Conservation (phyloP, 768 basidiomycete species). For the Agrocybe pediades region DNA sequence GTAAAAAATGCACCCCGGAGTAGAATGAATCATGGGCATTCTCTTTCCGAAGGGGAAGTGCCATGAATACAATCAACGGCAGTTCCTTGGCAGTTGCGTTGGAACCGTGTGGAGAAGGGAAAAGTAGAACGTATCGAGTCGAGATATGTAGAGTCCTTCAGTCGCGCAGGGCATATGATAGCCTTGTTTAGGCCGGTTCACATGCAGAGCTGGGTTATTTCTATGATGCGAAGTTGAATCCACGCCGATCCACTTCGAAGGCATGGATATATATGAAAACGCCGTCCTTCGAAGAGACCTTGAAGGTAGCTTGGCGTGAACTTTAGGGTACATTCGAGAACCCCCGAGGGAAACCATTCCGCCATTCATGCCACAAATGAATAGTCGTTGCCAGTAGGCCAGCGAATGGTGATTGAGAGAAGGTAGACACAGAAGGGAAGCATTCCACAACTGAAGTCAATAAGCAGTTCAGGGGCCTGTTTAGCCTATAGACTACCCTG, state of each 20-base stretch:
- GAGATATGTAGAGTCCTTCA: background rate
- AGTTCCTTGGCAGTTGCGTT: background rate
- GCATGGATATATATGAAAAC: background rate
- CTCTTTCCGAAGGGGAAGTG: background rate
- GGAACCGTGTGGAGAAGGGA: background rate
- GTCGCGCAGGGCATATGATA: background rate
- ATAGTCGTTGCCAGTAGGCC: no score
- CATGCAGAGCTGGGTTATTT: background rate
- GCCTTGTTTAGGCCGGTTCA: background rate
- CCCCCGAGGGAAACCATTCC: no score
- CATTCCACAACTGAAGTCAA: no score
- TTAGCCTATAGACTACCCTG: no score
- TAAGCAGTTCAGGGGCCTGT: no score
- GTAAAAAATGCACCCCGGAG: background rate
- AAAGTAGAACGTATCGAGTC: background rate
- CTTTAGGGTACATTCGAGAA: no score
- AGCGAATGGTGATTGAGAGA: no score
- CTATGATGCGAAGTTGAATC: background rate
- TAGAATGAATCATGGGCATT: background rate
- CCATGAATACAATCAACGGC: background rate
- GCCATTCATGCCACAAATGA: no score
- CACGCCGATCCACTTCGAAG: background rate
- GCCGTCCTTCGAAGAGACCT: background rate
- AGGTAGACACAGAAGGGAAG: no score
- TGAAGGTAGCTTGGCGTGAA: no score